These are phyloP conservation scores for Amphichorda felina DNA, from an alignment of 2,329 filamentous ascomycete genomes.

Conservation along the genomic window DNA sequence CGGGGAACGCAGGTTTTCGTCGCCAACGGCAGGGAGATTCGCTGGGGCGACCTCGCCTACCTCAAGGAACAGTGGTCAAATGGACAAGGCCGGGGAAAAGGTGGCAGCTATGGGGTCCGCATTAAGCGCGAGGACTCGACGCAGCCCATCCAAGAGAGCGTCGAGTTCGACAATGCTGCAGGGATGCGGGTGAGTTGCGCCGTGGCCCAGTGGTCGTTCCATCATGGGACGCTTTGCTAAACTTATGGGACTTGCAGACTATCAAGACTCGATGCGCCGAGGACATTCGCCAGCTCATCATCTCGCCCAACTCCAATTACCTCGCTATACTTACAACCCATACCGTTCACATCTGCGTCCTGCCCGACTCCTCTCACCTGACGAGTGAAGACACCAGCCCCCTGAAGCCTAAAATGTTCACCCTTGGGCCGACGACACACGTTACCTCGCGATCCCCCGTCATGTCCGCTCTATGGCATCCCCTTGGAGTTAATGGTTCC, in stretches of 20 bases:
- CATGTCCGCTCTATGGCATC: slow-evolving; percentile 82
- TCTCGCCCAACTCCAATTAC: slow-evolving; percentile 72
- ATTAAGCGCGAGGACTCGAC: slow-evolving; percentile 37
- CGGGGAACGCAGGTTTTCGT: slow-evolving; percentile 83
- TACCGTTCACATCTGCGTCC: slow-evolving; percentile 76
- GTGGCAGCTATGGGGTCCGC: slow-evolving; percentile 19
- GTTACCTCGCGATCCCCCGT: slow-evolving; percentile 76
- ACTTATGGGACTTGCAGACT: slow-evolving; percentile 32
- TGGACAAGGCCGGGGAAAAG: slow-evolving; percentile 15
- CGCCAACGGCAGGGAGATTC: slow-evolving; percentile 77
- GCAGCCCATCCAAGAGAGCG: slow-evolving; percentile 19
- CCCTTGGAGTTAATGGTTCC: slow-evolving; percentile 68
- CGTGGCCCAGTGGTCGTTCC: neutral
- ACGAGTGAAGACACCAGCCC: slow-evolving; percentile 54
- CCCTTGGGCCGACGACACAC: slow-evolving; percentile 85
- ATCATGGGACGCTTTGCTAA: neutral
- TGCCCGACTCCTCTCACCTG: slow-evolving; percentile 71
- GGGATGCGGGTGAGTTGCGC: slow-evolving; percentile 20
- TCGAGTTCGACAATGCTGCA: slow-evolving; percentile 12
- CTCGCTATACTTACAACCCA: slow-evolving; percentile 79
- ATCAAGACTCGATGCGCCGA: slow-evolving; percentile 70
- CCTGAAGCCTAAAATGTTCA: slow-evolving; percentile 75
- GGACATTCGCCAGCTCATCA: slow-evolving; percentile 72
- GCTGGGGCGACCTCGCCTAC: slow-evolving; percentile 77
- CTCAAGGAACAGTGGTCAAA: slow-evolving; percentile 51